A percentile compares a stretch with the other conserved stretches of the same genome.
Evolutionary conservation across 495 filamentous ascomycete genomes (phyloP).

Genomic region (Penicillium cinerascens): DNA sequence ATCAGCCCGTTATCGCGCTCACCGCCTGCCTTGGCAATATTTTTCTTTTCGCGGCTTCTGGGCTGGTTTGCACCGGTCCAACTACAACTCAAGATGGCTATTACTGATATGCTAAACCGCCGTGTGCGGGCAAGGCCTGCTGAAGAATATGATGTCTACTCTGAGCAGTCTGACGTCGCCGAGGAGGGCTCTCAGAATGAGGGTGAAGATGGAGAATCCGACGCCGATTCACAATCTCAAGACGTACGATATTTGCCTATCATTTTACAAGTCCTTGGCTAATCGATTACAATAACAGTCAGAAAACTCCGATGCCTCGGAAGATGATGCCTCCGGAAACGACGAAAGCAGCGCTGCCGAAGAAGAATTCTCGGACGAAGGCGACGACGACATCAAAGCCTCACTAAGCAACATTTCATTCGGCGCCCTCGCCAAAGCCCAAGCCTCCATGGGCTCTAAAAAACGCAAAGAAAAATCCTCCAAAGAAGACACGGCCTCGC

Average conservation of each 20-base stretch:
- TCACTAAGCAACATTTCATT: conserved; percentile 65
- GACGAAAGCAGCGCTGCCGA: conserved; percentile 20
- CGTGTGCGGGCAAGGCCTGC: conserved; percentile 57
- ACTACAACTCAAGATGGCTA: conserved; percentile 36
- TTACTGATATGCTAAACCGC: conserved; percentile 52
- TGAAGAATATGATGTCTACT: conserved; percentile 49
- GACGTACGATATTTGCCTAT: conserved; percentile 16
- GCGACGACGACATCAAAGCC: conserved; percentile 39
- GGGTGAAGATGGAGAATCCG: conserved; percentile 29
- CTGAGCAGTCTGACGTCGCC: conserved; percentile 26
- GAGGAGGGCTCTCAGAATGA: conserved; percentile 24
- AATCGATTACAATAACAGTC: background rate
- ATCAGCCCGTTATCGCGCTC: conserved; percentile 24
- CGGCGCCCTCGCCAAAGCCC: conserved; percentile 80
- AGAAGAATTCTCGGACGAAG: conserved; percentile 18
- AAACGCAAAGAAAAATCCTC: conserved; percentile 34
- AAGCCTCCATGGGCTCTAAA: conserved; percentile 57
- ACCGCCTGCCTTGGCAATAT: conserved; percentile 25
- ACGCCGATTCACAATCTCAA: conserved; percentile 27
- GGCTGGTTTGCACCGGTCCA: background rate
- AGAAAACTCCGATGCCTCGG: background rate
- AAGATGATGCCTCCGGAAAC: conserved; percentile 11
- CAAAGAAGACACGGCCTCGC: conserved; percentile 18
- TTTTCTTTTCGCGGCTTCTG: conserved; percentile 14
- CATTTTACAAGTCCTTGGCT: background rate